These are phyloP conservation scores for Cylindrotheca closterium DNA, from an alignment of 108 stramenopile genomes.

Conservation along the genomic window DNA sequence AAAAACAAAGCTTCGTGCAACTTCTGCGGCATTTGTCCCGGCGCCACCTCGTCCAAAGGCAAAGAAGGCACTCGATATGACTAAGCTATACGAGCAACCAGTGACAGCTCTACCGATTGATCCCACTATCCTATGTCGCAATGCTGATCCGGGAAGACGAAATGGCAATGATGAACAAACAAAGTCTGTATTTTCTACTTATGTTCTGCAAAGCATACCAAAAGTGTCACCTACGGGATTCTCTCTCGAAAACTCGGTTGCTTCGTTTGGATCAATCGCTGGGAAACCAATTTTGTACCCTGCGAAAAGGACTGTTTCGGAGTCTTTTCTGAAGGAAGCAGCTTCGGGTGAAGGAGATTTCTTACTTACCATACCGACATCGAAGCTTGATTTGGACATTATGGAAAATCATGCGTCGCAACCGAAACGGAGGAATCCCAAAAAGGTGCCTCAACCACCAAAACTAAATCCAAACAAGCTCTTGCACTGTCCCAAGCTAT, in stretches of 20 bases:
- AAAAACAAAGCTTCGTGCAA: not conserved
- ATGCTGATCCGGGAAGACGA: slow-evolving; percentile 11
- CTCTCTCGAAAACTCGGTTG: slow-evolving; percentile 18
- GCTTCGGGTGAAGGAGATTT: slow-evolving; percentile 32
- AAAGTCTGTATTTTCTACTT: slow-evolving; percentile 51
- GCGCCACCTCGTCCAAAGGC: not conserved
- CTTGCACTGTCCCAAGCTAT: slow-evolving; percentile 40
- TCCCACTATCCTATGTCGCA: slow-evolving; percentile 44
- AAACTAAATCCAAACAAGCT: slow-evolving; percentile 66
- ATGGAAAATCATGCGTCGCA: slow-evolving; percentile 30
- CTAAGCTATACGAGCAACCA: slow-evolving; percentile 36
- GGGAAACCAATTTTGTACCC: slow-evolving; percentile 36
- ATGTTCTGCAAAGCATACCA: slow-evolving; percentile 48
- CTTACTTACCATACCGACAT: slow-evolving; percentile 41
- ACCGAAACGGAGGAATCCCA: slow-evolving; percentile 15
- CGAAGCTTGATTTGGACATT: slow-evolving; percentile 34
- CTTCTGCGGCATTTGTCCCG: not conserved
- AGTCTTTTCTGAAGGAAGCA: slow-evolving; percentile 25
- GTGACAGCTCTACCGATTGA: slow-evolving; percentile 64
- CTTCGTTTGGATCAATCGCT: slow-evolving; percentile 55
- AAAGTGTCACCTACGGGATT: slow-evolving; percentile 41
- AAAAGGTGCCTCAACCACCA: slow-evolving; percentile 18
- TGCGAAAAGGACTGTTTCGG: slow-evolving; percentile 39
- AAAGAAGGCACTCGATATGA: slow-evolving; percentile 53
- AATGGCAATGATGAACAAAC: slow-evolving; percentile 27